Evolutionary conservation across 345 rosid species (phyloP).

Genomic region (Acer yangbiense): DNA sequence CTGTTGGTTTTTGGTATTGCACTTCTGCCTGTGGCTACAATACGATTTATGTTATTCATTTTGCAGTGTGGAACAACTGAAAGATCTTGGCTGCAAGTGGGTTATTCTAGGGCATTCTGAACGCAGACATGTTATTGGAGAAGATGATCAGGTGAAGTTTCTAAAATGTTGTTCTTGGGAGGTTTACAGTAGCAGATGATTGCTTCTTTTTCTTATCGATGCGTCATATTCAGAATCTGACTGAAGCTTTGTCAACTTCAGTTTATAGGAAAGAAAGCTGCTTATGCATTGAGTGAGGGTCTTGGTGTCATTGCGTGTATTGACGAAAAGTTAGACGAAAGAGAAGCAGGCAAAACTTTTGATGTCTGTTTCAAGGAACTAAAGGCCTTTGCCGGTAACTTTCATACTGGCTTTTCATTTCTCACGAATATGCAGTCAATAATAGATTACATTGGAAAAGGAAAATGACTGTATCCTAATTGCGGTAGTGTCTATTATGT

Average conservation of each 20-base stretch:
- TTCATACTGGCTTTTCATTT: constrained; percentile 10
- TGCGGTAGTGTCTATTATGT: constrained; percentile 6
- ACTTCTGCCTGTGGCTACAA: background rate
- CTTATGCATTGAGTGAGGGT: constrained; percentile 82
- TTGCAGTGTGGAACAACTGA: constrained; percentile 87
- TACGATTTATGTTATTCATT: constrained; percentile 10
- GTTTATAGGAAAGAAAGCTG: constrained; percentile 99
- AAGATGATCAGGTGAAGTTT: constrained; percentile 73
- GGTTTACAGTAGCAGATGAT: background rate
- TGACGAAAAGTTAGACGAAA: constrained; percentile 81
- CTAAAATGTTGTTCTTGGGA: background rate
- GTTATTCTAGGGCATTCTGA: constrained; percentile 98
- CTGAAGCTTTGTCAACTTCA: constrained; percentile 34
- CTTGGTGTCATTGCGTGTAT: constrained; percentile 96
- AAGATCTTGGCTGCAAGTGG: constrained; percentile 95
- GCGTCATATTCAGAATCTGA: background rate
- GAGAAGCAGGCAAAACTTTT: constrained; percentile 96
- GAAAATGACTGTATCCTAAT: constrained; percentile 7
- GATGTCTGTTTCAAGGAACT: constrained; percentile 89
- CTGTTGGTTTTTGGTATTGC: constrained; percentile 3
- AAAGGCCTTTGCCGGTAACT: constrained; percentile 84
- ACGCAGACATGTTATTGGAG: constrained; percentile 92
- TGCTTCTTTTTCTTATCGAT: background rate
- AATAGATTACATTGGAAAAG: background rate
- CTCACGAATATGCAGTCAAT: background rate